Conservation (phyloP, 768 basidiomycete genomes). For the Rhodotorula sphaerocarpa region DNA sequence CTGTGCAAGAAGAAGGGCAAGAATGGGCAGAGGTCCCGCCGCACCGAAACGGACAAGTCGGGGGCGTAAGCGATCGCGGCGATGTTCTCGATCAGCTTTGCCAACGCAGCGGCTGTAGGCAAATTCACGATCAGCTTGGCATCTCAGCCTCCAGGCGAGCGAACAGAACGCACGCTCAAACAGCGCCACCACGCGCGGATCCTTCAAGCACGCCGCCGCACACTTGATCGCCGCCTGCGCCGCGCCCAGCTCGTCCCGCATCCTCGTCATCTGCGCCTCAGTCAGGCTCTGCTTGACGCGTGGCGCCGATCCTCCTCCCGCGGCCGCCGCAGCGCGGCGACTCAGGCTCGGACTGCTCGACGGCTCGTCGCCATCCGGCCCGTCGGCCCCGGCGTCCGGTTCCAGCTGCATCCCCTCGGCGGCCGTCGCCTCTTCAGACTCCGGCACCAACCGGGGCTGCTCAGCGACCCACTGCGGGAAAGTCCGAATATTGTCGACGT, state of each 20-base stretch:
- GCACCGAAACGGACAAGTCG: conserved; percentile 7
- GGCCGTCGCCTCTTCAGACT: background rate
- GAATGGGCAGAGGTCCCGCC: conserved; percentile 26
- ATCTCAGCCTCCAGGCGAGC: too few relatives aligned
- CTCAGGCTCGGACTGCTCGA: too few relatives aligned
- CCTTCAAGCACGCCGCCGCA: background rate
- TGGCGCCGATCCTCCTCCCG: too few relatives aligned
- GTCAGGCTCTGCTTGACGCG: conserved; percentile 11
- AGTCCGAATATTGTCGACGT: conserved; percentile 21
- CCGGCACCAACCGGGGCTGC: background rate
- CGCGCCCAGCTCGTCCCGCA: conserved; percentile 26
- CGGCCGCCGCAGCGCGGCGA: too few relatives aligned
- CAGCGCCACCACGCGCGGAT: background rate
- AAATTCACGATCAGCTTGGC: too few relatives aligned
- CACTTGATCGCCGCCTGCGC: conserved; percentile 30
- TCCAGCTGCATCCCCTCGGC: background rate
- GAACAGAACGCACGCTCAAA: conserved; percentile 11
- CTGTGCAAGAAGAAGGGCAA: conserved; percentile 23
- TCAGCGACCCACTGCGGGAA: conserved; percentile 15
- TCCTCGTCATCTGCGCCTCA: conserved; percentile 28
- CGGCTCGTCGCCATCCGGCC: background rate
- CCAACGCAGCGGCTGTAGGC: conserved; percentile 4
- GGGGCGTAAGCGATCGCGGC: conserved; percentile 1
- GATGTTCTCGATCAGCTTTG: conserved; percentile 6
- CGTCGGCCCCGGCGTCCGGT: background rate